Evolutionary conservation across 176 grass and related monocot species (phyloP), one percentile per base, ranked within the genome.

Genomic region (Lolium rigidum): DNA sequence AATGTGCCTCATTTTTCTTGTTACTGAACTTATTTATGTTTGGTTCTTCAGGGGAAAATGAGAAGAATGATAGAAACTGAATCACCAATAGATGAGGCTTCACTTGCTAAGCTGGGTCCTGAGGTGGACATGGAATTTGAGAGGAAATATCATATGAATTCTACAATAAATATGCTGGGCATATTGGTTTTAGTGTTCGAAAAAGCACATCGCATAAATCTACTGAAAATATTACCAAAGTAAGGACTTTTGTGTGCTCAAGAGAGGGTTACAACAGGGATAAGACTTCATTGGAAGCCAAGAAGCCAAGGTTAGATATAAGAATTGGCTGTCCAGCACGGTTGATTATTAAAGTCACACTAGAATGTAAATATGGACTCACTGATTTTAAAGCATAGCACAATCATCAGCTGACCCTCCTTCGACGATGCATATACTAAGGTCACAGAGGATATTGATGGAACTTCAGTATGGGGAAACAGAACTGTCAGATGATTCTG

Each of bases 191-290:
- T 78, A 98, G 96, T 66, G 93, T 98, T 58, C 84, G 96, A 18
- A 98, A 98, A 93, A 95, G 93, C 75, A 95, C 96, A 61, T 98
- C 96, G 87, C 86, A 93, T 39, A 98, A 98, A 89, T 98, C 96
- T 72, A 89, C 96, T 63, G 96, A 85, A 83, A 95, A 93, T 70
- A 81, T 98, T 85, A 98, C 94, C 57, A 98, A 91, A 87, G 93
- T 94, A 26, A 90, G 96, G 81, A 95, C 93, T 74, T 98, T 98
- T 71, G 96, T 98, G 70, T 98, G 96, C 86, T 98, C 96, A 61
- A 93, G 96, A 74, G 93, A 98, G 88, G 96, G 96, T 71, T 98
- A 95, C 62, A 93, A 94, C 57, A 98, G 94, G 79, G 96, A 98
- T 82, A 98, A 91, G 80, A 98, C 95, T 49, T 92, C 93, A 68